Percentiles rank a stretch among this genome's conserved stretches.
phyloP scores from a whole-genome alignment of 1,284 basidiomycete species.

The Leccinum solheimii region DNA sequence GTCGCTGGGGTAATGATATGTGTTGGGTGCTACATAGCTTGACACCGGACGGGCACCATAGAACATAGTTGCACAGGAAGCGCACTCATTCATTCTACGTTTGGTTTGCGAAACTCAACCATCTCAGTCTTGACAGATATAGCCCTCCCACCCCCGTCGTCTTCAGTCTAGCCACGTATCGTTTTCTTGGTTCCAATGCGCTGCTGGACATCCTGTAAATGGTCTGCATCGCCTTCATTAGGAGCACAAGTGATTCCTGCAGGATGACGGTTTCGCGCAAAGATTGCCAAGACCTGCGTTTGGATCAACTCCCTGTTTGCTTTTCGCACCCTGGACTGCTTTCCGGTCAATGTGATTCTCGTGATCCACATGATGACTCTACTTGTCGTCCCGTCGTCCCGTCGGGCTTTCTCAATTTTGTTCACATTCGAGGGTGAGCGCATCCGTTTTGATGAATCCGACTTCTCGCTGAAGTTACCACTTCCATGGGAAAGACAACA shows the following conservation, averaged over 20 bases:
- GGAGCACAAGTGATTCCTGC: slow-evolving; percentile 4
- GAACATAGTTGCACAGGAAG: slow-evolving; percentile 27
- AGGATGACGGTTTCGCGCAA: slow-evolving; percentile 3
- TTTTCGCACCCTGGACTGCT: slow-evolving; percentile 20
- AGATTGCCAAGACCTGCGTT: slow-evolving; percentile 31
- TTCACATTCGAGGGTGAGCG: slow-evolving; percentile 12
- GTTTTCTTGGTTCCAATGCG: slow-evolving; percentile 22
- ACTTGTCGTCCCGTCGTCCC: slow-evolving; percentile 2
- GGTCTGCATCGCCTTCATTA: slow-evolving; percentile 9
- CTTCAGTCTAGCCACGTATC: slow-evolving; percentile 22
- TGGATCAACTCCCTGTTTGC: slow-evolving; percentile 10
- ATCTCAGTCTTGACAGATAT: slow-evolving; percentile 21
- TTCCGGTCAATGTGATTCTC: slow-evolving; percentile 10
- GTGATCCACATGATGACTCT: slow-evolving; percentile 5
- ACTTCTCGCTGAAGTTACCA: slow-evolving; percentile 27
- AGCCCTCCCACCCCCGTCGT: slow-evolving; percentile 26
- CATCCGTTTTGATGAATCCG: slow-evolving; percentile 1
- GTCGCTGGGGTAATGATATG: too few relatives aligned
- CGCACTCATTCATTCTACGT: slow-evolving; percentile 9
- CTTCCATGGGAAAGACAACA: slow-evolving; percentile 25
- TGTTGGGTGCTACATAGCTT: too few relatives aligned
- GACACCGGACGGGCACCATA: too few relatives aligned
- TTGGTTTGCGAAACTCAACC: slow-evolving; percentile 16
- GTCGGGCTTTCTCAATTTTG: slow-evolving; percentile 10
- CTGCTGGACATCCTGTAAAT: slow-evolving; percentile 19